phyloP scores from a whole-genome alignment of 23 red algal genomes.

The Gracilaria gracilis region DNA sequence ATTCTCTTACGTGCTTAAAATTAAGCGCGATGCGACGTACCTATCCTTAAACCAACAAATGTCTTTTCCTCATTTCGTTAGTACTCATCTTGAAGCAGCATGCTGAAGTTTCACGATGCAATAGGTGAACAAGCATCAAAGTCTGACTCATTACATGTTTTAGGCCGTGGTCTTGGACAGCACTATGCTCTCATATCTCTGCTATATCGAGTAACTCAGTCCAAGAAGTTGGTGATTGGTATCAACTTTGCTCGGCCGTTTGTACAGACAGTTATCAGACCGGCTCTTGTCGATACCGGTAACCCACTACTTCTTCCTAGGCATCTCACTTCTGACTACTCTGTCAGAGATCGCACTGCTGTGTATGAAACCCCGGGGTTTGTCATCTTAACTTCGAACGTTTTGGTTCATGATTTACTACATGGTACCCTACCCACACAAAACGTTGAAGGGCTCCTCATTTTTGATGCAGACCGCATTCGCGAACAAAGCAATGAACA shows the following conservation, averaged over 20 bases:
- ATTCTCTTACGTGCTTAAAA: background rate
- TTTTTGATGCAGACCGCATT: slow-evolving; percentile 84
- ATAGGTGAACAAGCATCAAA: slow-evolving; percentile 44
- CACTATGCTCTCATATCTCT: slow-evolving; percentile 40
- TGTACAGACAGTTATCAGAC: slow-evolving; percentile 27
- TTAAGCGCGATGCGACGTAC: background rate
- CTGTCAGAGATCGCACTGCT: slow-evolving; percentile 53
- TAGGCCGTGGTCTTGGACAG: slow-evolving; percentile 68
- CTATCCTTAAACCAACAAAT: background rate
- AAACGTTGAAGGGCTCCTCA: slow-evolving; percentile 65
- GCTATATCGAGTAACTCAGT: background rate
- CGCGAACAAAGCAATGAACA: slow-evolving; percentile 74
- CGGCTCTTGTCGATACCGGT: slow-evolving; percentile 25
- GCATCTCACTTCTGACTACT: slow-evolving; percentile 68
- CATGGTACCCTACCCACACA: slow-evolving; percentile 61
- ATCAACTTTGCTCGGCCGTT: slow-evolving; percentile 51
- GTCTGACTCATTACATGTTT: slow-evolving; percentile 45
- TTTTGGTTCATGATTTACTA: slow-evolving; percentile 83
- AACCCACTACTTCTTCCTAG: slow-evolving; percentile 63
- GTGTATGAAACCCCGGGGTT: slow-evolving; percentile 75
- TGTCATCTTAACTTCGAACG: slow-evolving; percentile 67
- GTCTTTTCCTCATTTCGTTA: background rate
- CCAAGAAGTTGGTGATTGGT: slow-evolving; percentile 30
- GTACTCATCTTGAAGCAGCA: background rate
- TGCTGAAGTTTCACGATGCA: slow-evolving; percentile 57